phyloP scores from a whole-genome alignment of 371 early-diverging fungal genomes.

The Mucor mucedo region DNA sequence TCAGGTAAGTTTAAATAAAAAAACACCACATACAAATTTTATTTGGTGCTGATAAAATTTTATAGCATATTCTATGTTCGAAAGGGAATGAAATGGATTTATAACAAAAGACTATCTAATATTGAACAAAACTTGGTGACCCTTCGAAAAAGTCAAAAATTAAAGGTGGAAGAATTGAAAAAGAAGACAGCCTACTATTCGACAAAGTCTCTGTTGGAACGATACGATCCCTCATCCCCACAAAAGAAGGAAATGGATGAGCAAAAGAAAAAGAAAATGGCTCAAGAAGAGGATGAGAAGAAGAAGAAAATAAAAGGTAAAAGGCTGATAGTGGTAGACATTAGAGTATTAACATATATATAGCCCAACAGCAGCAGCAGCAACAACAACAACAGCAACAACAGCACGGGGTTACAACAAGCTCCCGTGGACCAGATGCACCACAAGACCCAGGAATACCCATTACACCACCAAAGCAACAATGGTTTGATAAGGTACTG shows the following conservation, averaged over 20 bases:
- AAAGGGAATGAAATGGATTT: conserved; percentile 51
- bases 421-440: too few relatives aligned
- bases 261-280: conserved; percentile 1
- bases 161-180: conserved; percentile 84
- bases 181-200: conserved; percentile 84
- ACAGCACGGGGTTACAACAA: too few relatives aligned
- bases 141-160: conserved; percentile 58
- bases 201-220: conserved; percentile 88
- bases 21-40: conserved; percentile 31
- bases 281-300: conserved; percentile 9
- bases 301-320: conserved; percentile 5
- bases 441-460: not conserved
- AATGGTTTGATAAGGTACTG: conserved; percentile 83
- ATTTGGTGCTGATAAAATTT: conserved; percentile 4
- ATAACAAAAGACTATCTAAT: conserved; percentile 55
- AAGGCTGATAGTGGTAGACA: not conserved
- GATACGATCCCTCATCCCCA: conserved; percentile 65
- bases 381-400: too few relatives aligned
- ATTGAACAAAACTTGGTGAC: conserved; percentile 55
- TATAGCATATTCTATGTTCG: conserved; percentile 60
- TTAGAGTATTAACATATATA: not conserved
- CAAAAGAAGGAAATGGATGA: conserved; percentile 22
- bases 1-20: conserved; percentile 36
- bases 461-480: conserved; percentile 10
- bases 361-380: too few relatives aligned